Percentiles rank a stretch among this genome's conserved stretches.
Evolutionary conservation across 1,284 basidiomycete species (phyloP).

Genomic region (Mycena citricolor): DNA sequence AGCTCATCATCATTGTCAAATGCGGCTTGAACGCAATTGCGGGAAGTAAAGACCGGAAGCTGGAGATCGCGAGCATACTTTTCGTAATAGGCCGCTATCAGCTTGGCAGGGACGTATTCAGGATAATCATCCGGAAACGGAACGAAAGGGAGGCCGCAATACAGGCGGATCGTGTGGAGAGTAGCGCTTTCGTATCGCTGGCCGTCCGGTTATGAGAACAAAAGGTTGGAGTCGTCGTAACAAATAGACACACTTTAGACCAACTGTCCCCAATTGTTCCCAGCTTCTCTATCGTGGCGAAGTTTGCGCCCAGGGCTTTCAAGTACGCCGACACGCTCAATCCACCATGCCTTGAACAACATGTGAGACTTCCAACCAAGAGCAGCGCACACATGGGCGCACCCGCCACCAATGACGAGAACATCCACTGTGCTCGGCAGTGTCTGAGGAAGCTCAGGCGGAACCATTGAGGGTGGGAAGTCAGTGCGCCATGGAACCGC

Average conservation of each 20-base stretch:
- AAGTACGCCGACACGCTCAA: slow-evolving; percentile 20
- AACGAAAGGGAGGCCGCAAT: slow-evolving; percentile 20
- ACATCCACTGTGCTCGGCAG: slow-evolving; percentile 18
- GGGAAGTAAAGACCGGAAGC: slow-evolving; percentile 13
- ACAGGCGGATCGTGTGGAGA: slow-evolving; percentile 19
- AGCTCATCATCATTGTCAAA: slow-evolving; percentile 11
- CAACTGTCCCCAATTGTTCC: slow-evolving; percentile 22
- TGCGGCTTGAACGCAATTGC: slow-evolving; percentile 11
- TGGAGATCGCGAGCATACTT: slow-evolving; percentile 16
- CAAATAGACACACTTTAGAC: slow-evolving; percentile 7
- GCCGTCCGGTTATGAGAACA: too few relatives aligned
- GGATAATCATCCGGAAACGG: slow-evolving; percentile 20
- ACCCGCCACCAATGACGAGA: slow-evolving; percentile 22
- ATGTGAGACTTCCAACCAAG: background rate
- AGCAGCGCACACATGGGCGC: background rate
- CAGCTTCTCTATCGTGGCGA: slow-evolving; percentile 18
- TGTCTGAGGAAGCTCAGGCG: background rate
- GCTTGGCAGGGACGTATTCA: slow-evolving; percentile 18
- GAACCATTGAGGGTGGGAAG: background rate
- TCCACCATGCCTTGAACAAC: slow-evolving; percentile 12
- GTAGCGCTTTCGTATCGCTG: slow-evolving; percentile 22
- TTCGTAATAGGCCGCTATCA: slow-evolving; percentile 19
- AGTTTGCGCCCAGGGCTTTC: slow-evolving; percentile 19
- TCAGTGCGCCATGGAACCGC: slow-evolving; percentile 12
- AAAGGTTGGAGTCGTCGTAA: too few relatives aligned